phyloP scores from a whole-genome alignment of 176 grass and related monocot species.

The Neostapfia colusana region DNA sequence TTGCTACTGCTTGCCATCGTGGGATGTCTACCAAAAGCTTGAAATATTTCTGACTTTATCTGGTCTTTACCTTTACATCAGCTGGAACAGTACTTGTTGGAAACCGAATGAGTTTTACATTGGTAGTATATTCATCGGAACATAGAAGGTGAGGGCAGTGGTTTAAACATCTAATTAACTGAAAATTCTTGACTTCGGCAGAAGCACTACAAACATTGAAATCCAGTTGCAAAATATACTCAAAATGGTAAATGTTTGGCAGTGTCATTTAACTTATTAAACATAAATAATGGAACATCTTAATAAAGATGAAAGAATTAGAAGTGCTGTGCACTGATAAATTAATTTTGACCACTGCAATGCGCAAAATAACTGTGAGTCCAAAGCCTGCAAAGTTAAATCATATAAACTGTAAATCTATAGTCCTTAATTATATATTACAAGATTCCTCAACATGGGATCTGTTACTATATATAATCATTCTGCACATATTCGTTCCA shows the following conservation, averaged over 20 bases:
- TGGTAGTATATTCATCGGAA: not conserved
- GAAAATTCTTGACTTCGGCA: not conserved
- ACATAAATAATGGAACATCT: not conserved
- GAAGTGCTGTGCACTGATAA: too few relatives aligned
- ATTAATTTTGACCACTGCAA: not conserved
- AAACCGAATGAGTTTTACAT: not conserved
- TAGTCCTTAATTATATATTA: not conserved
- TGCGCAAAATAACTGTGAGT: too few relatives aligned
- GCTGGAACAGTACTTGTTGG: conserved; percentile 2
- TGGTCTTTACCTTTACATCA: conserved; percentile 19
- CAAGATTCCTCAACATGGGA: too few relatives aligned
- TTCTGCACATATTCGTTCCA: not conserved
- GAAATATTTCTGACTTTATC: conserved; percentile 16
- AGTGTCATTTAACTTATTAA: not conserved
- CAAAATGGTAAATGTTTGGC: not conserved
- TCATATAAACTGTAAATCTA: too few relatives aligned
- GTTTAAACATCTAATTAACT: too few relatives aligned
- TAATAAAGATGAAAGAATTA: too few relatives aligned
- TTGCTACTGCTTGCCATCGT: not conserved
- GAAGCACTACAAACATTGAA: not conserved
- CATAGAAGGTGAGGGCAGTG: not conserved
- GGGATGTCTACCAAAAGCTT: conserved; percentile 43
- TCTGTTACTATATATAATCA: too few relatives aligned
- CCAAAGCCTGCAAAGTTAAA: too few relatives aligned
- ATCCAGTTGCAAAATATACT: not conserved